Base-by-base conservation (phyloP, 176 grass and related monocot species). In the Rhynchospora pubera region DNA sequence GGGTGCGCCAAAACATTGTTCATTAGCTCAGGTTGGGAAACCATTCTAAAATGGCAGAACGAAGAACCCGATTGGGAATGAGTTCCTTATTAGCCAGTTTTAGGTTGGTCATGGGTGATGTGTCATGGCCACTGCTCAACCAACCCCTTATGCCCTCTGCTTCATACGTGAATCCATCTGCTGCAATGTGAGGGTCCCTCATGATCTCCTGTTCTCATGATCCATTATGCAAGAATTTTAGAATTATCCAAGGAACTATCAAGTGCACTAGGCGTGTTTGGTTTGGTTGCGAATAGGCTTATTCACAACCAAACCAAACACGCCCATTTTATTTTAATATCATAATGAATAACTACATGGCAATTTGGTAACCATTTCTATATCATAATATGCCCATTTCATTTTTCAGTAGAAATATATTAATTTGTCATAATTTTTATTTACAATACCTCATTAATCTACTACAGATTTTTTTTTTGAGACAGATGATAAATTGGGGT, bases 81-180 rank as follows among this genome's bases (percentile, higher is more conserved):
- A 97, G 93, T n/a, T 86, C 71, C 53, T 60, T 23, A 87, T 91
- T 81, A 32, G 57, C 64, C 34, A 97, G 87, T 77, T 68, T 89
- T 59, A 87, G 28, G 85, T 91, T 97, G 26, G 93, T 97, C 91
- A 91, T 89, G 9, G 93, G 91, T 30, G 91, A 97, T 7, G 88
- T 87, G 75, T 80, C 81, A 43, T 86, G 80, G n/a, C 85, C 87
- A 3, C 82, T 34, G 7, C 89, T 83, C 0, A 97, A 79, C 93
- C 91, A 97, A 13, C 80, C 79, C 47, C 80, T 87, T 80, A 97
- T 93, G 0, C 83, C 89, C 14, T 97, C 85, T 2, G 80, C 90
- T 81, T 93, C 93, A 2, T 92, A 92, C 1, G 88, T 96, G 80
- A 90, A 96, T 5, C 90, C 88, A 30, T 96, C 93, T 15, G 90